phyloP scores from a whole-genome alignment of 495 filamentous ascomycete species.

The Pyrenula massariospora region DNA sequence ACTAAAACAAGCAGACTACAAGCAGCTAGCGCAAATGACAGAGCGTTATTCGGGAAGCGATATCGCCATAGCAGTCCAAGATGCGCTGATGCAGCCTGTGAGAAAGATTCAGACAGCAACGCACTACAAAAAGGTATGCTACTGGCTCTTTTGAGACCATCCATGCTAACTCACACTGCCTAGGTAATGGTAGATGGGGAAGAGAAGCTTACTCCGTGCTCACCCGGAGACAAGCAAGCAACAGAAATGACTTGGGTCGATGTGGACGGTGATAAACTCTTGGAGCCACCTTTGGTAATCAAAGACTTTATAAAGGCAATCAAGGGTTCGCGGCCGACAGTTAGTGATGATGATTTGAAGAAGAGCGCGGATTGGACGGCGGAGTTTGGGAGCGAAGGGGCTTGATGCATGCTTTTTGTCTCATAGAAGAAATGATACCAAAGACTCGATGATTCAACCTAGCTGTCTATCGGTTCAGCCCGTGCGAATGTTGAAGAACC shows the following conservation, averaged over 20 bases:
- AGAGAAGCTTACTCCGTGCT: conserved; percentile 82
- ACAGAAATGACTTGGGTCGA: conserved; percentile 90
- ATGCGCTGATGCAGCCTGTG: conserved; percentile 96
- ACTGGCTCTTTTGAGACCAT: background rate
- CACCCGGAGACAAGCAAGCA: conserved; percentile 75
- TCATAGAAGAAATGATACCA: no score
- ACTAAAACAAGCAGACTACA: conserved; percentile 65
- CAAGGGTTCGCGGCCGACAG: conserved; percentile 75
- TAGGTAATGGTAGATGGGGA: conserved; percentile 62
- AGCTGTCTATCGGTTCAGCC: no score
- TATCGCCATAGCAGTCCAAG: conserved; percentile 92
- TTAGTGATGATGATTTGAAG: conserved; percentile 71
- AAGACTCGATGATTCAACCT: no score
- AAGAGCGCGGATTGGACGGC: conserved; percentile 87
- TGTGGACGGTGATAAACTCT: conserved; percentile 66
- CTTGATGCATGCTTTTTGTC: background rate
- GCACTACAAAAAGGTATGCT: conserved; percentile 84
- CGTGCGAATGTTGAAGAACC: no score
- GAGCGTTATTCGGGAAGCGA: conserved; percentile 94
- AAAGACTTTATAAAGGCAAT: conserved; percentile 95
- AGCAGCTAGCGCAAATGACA: conserved; percentile 62
- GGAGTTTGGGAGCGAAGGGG: conserved; percentile 92
- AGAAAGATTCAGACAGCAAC: conserved; percentile 96
- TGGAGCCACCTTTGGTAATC: conserved; percentile 74
- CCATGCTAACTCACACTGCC: background rate